Base-by-base conservation (phyloP, 495 filamentous ascomycete genomes). In the Tuber umbilicatum region DNA sequence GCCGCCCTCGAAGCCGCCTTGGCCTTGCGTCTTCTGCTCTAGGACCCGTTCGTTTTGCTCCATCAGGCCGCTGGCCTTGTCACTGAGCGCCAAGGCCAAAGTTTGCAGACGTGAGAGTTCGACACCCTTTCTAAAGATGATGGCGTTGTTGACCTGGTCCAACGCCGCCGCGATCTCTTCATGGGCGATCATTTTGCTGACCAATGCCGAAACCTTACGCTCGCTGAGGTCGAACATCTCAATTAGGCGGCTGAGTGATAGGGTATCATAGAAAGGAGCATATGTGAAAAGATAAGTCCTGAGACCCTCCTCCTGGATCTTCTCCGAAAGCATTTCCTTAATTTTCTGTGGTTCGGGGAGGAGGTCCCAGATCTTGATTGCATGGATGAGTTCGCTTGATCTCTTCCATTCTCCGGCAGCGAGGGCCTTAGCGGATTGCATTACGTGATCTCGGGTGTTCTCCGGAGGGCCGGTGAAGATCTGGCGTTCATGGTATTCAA, bases 271-370 rank as follows among this genome's bases (percentile, higher is more conserved):
- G 88, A 94, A 99, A 70, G 95, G 95, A 64, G 95, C 95, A 84
- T 99, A 99, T 72, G 95, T 99, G 89, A 99, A 98, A 80, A 99
- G 92, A 85, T 99, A 99, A 71, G 95, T 99, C 73, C 96, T 89
- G 71, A 99, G 89, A 74, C 95, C 95, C 86, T 98, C 96, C 83
- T 98, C 95, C 85, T 99, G 96, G 78, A 97, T 97, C 86, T 98
- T 95, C 83, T 92, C 92, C 41, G 93, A 91, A 41, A 99, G 91
- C 94, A 98, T 97, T 72, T 88, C 85, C 90, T 98, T 98, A 86
- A 97, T 94, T 84, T 92, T 91, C 39, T 92, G 90, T 42, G 93
- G 90, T 79, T 92, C 87, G 74, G 94, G 89, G 89, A 99, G 95
- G 76, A 99, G 87, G 42, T 99, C 95, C 95, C 95, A 99, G 83